Base-by-base conservation (phyloP, 2,329 filamentous ascomycete genomes). In the Trichoderma koningii region DNA sequence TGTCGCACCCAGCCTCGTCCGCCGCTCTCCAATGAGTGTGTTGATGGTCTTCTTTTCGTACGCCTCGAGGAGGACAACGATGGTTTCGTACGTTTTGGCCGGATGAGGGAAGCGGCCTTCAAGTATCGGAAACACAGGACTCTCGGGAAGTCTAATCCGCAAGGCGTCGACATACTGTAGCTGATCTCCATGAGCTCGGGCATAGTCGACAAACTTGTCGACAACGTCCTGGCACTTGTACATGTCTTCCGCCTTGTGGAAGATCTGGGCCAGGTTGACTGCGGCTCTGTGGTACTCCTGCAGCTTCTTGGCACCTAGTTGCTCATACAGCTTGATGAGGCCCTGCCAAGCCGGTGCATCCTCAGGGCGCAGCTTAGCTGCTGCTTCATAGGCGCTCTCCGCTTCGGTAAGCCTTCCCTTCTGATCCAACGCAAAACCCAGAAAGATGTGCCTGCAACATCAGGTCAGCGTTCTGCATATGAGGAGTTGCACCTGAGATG, bases 301-400 rank as follows among this genome's bases (percentile, higher is more conserved):
- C 15, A 98, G 79, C 71, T 89, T 91, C 63, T 84, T 83, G 34
- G 80, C 76, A 17, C 86, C 88, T 73, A 93, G 90, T 71, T 87
- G 89, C 77, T 97, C 92, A 74, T 92, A 97, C 34, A 98, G 78
- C 72, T 89, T 91, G 75, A 95, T 85, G 52, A 99, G 81, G 1
- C 95, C 95, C 74, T 97, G 91, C 92, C 92, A 98, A 69, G 91
- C 91, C 71, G 94, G 90, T n/a, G 87, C 81, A 70, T 97, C 93
- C 19, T 86, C 81, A 0, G 88, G 86, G 69, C 92, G 93, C 67
- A 92, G 80, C 21, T 82, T 81, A 6, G 90, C 86, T 1, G 94
- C 95, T 38, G 85, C 82, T 47, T 84, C 81, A 76, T 98, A 98
- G 1, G 88, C 86, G 41, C 83, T 85, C 70, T 95, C 93, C 0